Percentiles rank a stretch among this genome's conserved stretches.
Conservation (phyloP, 2,329 filamentous ascomycete species). For the Xylariales sp. region DNA sequence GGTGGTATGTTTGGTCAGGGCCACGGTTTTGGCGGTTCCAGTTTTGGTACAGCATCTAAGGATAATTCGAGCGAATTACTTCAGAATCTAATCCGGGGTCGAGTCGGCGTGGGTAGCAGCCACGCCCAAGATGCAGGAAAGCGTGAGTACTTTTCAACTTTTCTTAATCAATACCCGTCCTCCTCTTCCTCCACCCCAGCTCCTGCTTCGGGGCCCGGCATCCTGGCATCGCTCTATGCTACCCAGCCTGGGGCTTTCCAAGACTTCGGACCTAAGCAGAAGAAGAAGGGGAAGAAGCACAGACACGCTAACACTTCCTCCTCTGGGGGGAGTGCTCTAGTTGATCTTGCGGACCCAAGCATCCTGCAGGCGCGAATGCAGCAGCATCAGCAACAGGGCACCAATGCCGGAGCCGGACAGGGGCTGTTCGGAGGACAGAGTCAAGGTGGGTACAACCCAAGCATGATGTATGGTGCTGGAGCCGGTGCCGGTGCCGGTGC, state of each 20-base stretch:
- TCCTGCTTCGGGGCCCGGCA: conserved; percentile 88
- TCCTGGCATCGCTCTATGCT: conserved; percentile 89
- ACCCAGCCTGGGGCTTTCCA: conserved; percentile 80
- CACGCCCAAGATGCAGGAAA: conserved; percentile 83
- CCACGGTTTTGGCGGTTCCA: conserved; percentile 72
- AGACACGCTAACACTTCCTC: conserved; percentile 99
- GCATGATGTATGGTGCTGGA: conserved; percentile 69
- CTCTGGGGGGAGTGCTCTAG: conserved; percentile 97
- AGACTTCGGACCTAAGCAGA: conserved; percentile 93
- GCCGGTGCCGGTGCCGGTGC: conserved; percentile 54
- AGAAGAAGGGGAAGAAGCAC: conserved; percentile 99
- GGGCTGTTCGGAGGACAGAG: conserved; percentile 82
- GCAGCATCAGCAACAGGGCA: conserved; percentile 74
- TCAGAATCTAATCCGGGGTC: conserved; percentile 74
- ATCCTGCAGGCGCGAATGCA: conserved; percentile 98
- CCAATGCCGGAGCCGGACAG: conserved; percentile 80
- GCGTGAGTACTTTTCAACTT: conserved; percentile 98
- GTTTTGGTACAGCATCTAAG: conserved; percentile 66
- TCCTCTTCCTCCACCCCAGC: conserved; percentile 77
- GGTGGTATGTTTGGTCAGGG: conserved; percentile 85
- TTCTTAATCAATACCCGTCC: conserved; percentile 80
- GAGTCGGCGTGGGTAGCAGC: conserved; percentile 58
- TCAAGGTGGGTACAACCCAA: conserved; percentile 93
- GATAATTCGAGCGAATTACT: conserved; percentile 69
- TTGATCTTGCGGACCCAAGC: conserved; percentile 99